These are phyloP conservation scores for Ceratocystis alfenasii DNA, from an alignment of 2,329 filamentous ascomycete species.

Conservation along the genomic window DNA sequence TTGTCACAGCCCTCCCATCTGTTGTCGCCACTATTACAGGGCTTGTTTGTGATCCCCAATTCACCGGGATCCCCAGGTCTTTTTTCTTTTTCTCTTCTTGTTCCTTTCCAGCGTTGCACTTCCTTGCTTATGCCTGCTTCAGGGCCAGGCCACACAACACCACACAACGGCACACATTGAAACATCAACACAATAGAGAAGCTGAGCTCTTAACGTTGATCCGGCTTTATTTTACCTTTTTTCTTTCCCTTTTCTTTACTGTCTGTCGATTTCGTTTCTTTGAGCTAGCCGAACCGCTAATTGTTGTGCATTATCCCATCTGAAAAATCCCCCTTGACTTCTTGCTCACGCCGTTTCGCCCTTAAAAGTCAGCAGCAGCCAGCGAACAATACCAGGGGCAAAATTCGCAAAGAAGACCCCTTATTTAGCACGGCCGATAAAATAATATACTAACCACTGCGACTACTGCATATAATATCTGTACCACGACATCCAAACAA, in stretches of 20 bases:
- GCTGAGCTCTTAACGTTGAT: background rate
- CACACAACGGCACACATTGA: background rate
- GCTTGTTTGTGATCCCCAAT: background rate
- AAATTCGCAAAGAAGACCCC: background rate
- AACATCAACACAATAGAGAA: background rate
- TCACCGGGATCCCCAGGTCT: background rate
- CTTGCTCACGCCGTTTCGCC: background rate
- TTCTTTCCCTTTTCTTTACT: background rate
- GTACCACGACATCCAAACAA: constrained; percentile 3
- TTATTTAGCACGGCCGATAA: constrained; percentile 7
- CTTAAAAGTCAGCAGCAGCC: background rate
- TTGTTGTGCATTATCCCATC: too few relatives aligned
- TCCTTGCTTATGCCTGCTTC: background rate
- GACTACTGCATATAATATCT: background rate
- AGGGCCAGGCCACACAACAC: background rate
- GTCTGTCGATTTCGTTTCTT: too few relatives aligned
- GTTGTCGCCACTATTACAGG: background rate
- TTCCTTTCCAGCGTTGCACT: background rate
- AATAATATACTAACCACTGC: constrained; percentile 6
- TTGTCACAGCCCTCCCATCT: background rate
- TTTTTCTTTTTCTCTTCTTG: background rate
- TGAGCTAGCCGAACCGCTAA: too few relatives aligned
- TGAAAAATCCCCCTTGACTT: too few relatives aligned
- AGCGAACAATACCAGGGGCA: background rate
- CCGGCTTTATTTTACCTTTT: background rate